Conservation (phyloP, 2,329 filamentous ascomycete species). For the Anthostomella pinea region DNA sequence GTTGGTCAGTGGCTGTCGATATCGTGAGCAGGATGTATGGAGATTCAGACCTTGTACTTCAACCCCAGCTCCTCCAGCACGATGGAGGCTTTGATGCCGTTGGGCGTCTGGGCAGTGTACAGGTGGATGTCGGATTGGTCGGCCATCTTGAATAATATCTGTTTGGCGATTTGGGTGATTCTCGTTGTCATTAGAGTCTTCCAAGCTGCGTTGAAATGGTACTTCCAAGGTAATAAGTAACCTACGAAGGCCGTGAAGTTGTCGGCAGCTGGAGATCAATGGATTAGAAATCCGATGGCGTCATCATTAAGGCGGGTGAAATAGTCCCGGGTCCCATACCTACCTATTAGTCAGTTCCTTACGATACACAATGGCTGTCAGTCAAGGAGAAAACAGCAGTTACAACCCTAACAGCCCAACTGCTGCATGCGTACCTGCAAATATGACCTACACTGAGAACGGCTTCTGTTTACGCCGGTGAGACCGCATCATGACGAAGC, state of each 20-base stretch:
- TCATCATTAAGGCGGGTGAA: too few species aligned
- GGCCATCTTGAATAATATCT: slow-evolving; percentile 38
- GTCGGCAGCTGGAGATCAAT: neutral
- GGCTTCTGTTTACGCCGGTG: too few species aligned
- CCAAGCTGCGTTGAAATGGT: neutral
- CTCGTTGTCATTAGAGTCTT: slow-evolving; percentile 11
- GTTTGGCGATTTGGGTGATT: slow-evolving; percentile 18
- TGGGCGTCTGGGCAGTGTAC: slow-evolving; percentile 81
- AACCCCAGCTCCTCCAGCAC: slow-evolving; percentile 80
- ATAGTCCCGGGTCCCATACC: too few species aligned
- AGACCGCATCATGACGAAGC: too few species aligned
- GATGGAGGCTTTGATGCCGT: slow-evolving; percentile 88
- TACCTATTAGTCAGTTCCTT: too few species aligned
- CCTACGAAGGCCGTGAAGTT: neutral
- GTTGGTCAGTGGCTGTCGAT: neutral
- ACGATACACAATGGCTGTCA: too few species aligned
- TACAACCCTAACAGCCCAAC: too few species aligned
- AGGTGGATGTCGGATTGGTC: slow-evolving; percentile 66
- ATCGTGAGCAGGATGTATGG: too few species aligned
- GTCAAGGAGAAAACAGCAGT: too few species aligned
- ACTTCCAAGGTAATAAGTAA: too few species aligned
- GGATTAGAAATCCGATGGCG: slow-evolving; percentile 18
- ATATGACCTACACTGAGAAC: too few species aligned
- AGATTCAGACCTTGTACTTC: slow-evolving; percentile 64
- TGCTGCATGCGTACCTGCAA: too few species aligned